Conservation (phyloP, 768 basidiomycete genomes). For the Cyathus striatus region DNA sequence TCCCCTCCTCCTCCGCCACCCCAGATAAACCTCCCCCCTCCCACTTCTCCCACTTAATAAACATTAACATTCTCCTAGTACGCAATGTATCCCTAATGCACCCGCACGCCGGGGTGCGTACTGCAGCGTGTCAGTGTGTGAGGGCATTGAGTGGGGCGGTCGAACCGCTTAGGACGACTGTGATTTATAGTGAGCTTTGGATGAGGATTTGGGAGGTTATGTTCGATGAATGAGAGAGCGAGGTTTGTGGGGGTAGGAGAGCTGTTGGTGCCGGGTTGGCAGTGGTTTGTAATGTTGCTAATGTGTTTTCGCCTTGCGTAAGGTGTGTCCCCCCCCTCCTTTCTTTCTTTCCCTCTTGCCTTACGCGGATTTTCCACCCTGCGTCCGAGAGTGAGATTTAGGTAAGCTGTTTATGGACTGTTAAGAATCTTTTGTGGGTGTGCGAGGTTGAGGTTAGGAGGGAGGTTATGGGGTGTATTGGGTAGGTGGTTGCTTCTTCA, state of each 20-base stretch:
- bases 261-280: conserved; percentile 69
- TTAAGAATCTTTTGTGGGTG: conserved; percentile 78
- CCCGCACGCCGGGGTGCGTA: conserved; percentile 69
- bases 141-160: conserved; percentile 78
- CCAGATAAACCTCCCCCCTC: too few species aligned
- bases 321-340: conserved; percentile 42
- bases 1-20: too few species aligned
- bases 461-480: conserved; percentile 61
- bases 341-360: too few species aligned
- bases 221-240: conserved; percentile 5
- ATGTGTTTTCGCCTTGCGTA: conserved; percentile 80
- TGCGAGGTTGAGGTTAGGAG: conserved; percentile 55
- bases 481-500: conserved; percentile 58
- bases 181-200: conserved; percentile 80
- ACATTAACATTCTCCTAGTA: too few species aligned
- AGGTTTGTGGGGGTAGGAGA: conserved; percentile 61
- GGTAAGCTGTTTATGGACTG: conserved; percentile 74
- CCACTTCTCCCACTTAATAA: too few species aligned
- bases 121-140: conserved; percentile 83
- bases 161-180: conserved; percentile 74
- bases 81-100: conserved; percentile 58
- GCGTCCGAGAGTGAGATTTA: conserved; percentile 50
- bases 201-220: conserved; percentile 57
- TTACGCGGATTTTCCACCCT: conserved; percentile 54
- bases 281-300: conserved; percentile 81